phyloP scores from a whole-genome alignment of 371 early-diverging fungal genomes.

The Nematocida displodere region DNA sequence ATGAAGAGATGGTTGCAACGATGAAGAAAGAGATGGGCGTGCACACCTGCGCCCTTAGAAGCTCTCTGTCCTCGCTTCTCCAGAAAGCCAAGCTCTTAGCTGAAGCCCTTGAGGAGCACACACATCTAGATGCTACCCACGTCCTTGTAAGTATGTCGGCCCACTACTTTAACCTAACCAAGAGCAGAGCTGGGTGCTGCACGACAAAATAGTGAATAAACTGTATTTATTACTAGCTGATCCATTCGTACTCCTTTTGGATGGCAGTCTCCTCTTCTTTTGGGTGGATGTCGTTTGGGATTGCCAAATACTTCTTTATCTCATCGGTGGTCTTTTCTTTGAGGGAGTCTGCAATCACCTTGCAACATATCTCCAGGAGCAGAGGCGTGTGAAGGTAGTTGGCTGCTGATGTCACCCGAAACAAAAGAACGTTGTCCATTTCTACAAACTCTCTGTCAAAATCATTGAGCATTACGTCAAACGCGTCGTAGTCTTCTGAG shows the following conservation, averaged over 20 bases:
- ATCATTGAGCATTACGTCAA: conserved; percentile 42
- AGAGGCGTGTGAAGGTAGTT: conserved; percentile 61
- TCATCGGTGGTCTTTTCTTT: conserved; percentile 50
- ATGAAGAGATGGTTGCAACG: background rate
- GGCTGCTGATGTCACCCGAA: conserved; percentile 42
- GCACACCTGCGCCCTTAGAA: background rate
- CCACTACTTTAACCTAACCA: background rate
- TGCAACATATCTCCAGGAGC: conserved; percentile 62
- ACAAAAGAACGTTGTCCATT: conserved; percentile 45
- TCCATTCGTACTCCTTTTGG: conserved; percentile 57
- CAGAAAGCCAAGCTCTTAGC: background rate
- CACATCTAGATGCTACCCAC: background rate
- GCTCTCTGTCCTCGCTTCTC: background rate
- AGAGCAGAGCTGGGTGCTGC: background rate
- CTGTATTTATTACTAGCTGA: conserved; percentile 25
- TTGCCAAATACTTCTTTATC: conserved; percentile 46
- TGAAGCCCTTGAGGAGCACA: background rate
- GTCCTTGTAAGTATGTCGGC: background rate
- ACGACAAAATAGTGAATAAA: background rate
- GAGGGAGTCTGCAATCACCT: conserved; percentile 53
- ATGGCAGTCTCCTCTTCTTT: conserved; percentile 35
- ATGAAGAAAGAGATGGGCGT: background rate
- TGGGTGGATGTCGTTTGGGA: background rate
- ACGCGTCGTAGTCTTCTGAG: conserved; percentile 17
- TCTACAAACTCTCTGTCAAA: conserved; percentile 45